These are phyloP conservation scores for Pseudocercospora cruenta DNA, from an alignment of 2,329 filamentous ascomycete species.

Conservation along the genomic window DNA sequence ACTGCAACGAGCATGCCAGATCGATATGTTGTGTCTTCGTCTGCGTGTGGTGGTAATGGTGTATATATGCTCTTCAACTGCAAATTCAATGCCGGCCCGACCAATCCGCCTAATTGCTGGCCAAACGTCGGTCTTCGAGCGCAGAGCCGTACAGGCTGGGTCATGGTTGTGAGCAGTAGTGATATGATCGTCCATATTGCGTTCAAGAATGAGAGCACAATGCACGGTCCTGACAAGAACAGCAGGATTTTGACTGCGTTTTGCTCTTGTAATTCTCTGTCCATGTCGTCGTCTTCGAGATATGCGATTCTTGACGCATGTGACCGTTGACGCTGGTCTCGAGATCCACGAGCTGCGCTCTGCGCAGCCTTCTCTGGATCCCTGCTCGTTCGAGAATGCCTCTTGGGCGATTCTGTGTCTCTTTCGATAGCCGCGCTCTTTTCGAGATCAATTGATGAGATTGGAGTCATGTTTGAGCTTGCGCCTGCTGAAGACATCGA, in stretches of 20 bases:
- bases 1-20: constrained; percentile 54
- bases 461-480: constrained; percentile 30
- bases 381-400: constrained; percentile 16
- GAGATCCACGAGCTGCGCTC: constrained; percentile 22
- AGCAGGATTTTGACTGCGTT: constrained; percentile 53
- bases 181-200: constrained; percentile 59
- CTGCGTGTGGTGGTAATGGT: constrained; percentile 34
- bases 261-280: constrained; percentile 46
- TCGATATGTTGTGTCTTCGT: constrained; percentile 45
- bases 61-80: constrained; percentile 55
- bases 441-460: constrained; percentile 38
- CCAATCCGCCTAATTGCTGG: constrained; percentile 55
- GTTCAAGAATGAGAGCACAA: constrained; percentile 58
- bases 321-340: constrained; percentile 1
- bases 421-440: constrained; percentile 27
- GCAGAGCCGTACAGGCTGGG: constrained; percentile 60
- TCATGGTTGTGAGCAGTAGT: constrained; percentile 54
- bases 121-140: constrained; percentile 52
- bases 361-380: constrained; percentile 34
- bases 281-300: constrained; percentile 39
- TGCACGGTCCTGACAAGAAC: constrained; percentile 58
- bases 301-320: constrained; percentile 25
- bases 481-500: constrained; percentile 36
- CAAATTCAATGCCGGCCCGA: constrained; percentile 58
- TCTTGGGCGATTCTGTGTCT: constrained; percentile 21